Evolutionary conservation across 768 basidiomycete species (phyloP).

Genomic region (Hericium coralloides): DNA sequence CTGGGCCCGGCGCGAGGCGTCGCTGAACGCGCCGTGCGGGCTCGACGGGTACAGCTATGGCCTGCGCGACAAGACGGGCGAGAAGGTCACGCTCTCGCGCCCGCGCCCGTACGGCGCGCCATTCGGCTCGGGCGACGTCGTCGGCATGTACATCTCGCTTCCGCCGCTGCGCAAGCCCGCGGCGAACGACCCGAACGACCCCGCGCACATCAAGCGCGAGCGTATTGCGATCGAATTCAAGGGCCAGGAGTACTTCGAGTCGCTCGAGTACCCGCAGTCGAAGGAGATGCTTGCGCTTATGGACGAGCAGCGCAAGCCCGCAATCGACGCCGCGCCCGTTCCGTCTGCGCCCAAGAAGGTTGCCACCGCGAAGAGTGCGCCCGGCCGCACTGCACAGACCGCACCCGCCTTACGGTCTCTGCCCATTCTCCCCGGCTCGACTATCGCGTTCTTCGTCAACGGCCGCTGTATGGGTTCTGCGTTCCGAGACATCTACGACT

Average conservation of each 20-base stretch:
- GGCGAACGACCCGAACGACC: conserved; percentile 61
- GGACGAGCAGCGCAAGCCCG: conserved; percentile 39
- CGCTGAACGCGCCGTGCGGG: conserved; percentile 89
- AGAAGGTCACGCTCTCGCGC: conserved; percentile 81
- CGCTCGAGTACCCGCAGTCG: conserved; percentile 74
- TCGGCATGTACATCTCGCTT: conserved; percentile 90
- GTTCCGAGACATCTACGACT: conserved; percentile 86
- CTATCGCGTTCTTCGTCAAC: conserved; percentile 87
- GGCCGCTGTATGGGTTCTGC: conserved; percentile 79
- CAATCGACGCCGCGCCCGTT: conserved; percentile 27
- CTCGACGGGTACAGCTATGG: conserved; percentile 93
- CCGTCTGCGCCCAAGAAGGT: conserved; percentile 54
- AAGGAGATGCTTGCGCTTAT: conserved; percentile 92
- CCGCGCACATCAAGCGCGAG: conserved; percentile 77
- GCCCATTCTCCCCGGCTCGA: conserved; percentile 60
- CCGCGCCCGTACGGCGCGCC: conserved; percentile 67
- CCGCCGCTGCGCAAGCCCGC: conserved; percentile 56
- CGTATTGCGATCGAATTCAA: conserved; percentile 93
- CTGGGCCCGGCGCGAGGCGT: conserved; percentile 87
- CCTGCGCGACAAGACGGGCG: conserved; percentile 84
- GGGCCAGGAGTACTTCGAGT: conserved; percentile 96
- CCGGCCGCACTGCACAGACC: conserved; percentile 34
- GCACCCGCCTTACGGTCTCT: conserved; percentile 43
- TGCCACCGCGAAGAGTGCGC: conserved; percentile 57
- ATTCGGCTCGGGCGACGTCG: conserved; percentile 76